A percentile compares a stretch with the other conserved stretches of the same genome.
Conservation (phyloP, 1,284 basidiomycete genomes). For the Thelephora terrestris region DNA sequence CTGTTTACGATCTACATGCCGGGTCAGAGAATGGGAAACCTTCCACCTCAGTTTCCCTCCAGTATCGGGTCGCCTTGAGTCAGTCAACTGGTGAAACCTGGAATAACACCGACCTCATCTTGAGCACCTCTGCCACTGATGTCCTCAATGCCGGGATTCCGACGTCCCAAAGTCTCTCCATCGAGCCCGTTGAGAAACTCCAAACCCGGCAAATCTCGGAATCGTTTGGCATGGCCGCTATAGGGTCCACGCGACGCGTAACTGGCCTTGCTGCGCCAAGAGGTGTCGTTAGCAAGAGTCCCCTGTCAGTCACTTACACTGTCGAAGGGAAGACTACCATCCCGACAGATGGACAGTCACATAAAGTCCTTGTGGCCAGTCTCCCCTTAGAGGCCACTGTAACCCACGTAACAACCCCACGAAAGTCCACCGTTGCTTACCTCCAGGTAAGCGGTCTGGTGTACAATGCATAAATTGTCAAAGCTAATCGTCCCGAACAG, state of each 20-base stretch:
- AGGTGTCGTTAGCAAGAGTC: slow-evolving; percentile 18
- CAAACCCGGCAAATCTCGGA: neutral
- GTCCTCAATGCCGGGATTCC: neutral
- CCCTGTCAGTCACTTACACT: slow-evolving; percentile 37
- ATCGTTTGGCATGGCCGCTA: no score
- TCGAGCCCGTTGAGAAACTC: neutral
- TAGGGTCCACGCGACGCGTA: no score
- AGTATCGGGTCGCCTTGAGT: slow-evolving; percentile 43
- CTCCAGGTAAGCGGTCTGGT: neutral
- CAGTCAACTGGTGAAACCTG: slow-evolving; percentile 56
- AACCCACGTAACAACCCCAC: slow-evolving; percentile 39
- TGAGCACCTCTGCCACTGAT: slow-evolving; percentile 35
- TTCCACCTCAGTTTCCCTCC: slow-evolving; percentile 33
- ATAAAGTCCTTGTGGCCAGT: slow-evolving; percentile 42
- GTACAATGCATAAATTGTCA: neutral
- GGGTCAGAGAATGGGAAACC: slow-evolving; percentile 33
- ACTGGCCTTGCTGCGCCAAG: neutral
- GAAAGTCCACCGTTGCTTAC: slow-evolving; percentile 32
- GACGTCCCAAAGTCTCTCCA: neutral
- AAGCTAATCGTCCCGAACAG: slow-evolving; percentile 15
- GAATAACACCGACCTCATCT: slow-evolving; percentile 29
- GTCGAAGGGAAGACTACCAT: slow-evolving; percentile 40
- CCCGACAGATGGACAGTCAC: slow-evolving; percentile 40
- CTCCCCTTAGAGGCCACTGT: slow-evolving; percentile 38
- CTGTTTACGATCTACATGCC: slow-evolving; percentile 48